These are phyloP conservation scores for Cutaneotrichosporon sp. DNA, from an alignment of 1,284 basidiomycete genomes.

Conservation along the genomic window DNA sequence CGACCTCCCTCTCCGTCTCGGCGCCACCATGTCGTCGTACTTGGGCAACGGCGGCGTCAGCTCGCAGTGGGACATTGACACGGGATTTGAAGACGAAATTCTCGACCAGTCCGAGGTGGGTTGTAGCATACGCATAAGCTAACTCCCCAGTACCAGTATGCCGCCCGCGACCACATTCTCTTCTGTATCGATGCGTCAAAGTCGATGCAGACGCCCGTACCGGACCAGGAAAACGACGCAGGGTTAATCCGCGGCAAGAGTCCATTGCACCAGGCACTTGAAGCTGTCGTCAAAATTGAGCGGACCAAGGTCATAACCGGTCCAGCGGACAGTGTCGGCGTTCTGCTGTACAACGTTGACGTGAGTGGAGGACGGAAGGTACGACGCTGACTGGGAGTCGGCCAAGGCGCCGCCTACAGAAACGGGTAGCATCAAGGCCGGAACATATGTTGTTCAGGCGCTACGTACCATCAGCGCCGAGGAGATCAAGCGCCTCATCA, in stretches of 20 bases:
- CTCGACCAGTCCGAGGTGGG: conserved; percentile 40
- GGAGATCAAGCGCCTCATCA: conserved; percentile 60
- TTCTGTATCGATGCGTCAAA: conserved; percentile 90
- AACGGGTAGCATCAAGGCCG: conserved; percentile 7
- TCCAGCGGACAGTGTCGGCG: conserved; percentile 80
- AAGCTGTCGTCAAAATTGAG: conserved; percentile 75
- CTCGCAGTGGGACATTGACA: conserved; percentile 41
- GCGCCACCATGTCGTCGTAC: conserved; percentile 35
- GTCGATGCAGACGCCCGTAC: conserved; percentile 70
- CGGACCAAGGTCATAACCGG: conserved; percentile 83
- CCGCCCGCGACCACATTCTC: conserved; percentile 72
- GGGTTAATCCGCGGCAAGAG: conserved; percentile 39
- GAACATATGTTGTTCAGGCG: conserved; percentile 68
- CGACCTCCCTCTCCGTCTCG: not conserved
- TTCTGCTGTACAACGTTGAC: conserved; percentile 84
- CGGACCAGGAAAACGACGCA: conserved; percentile 48
- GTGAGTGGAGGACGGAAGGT: conserved; percentile 43
- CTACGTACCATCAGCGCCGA: conserved; percentile 73
- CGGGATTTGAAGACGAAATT: conserved; percentile 33
- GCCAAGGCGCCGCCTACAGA: not conserved
- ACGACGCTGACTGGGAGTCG: not conserved
- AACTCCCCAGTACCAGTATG: conserved; percentile 59
- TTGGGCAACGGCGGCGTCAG: conserved; percentile 28
- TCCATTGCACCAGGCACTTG: conserved; percentile 58
- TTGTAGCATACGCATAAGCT: not conserved